These are phyloP conservation scores for Curvularia sp. DNA, from an alignment of 2,329 filamentous ascomycete genomes.

Conservation along the genomic window DNA sequence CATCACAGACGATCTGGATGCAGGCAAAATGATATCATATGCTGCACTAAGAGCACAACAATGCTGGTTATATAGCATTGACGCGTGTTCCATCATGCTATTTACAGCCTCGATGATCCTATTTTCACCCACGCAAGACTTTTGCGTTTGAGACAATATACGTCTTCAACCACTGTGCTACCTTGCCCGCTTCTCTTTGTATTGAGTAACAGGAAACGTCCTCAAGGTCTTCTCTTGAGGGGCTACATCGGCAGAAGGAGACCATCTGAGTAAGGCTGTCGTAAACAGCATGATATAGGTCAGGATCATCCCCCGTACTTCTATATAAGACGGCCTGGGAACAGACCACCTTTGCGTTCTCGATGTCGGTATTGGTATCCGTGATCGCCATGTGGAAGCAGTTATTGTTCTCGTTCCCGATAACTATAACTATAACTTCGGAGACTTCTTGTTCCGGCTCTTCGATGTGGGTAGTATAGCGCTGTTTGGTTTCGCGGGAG, in stretches of 20 bases:
- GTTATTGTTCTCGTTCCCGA: conserved; percentile 4
- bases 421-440: conserved; percentile 5
- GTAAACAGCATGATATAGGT: conserved; percentile 12
- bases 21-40: neutral
- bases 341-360: conserved; percentile 12
- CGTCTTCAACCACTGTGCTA: conserved; percentile 9
- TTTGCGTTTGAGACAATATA: conserved; percentile 9
- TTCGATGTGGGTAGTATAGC: conserved; percentile 6
- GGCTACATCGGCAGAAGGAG: conserved; percentile 10
- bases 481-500: neutral
- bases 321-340: conserved; percentile 14
- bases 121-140: conserved; percentile 8
- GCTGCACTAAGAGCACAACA: conserved; percentile 2
- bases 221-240: conserved; percentile 4
- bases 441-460: conserved; percentile 6
- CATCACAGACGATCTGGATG: conserved; percentile 1
- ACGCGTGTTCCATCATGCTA: conserved; percentile 1
- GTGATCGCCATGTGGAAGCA: conserved; percentile 13
- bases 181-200: conserved; percentile 1
- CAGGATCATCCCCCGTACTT: conserved; percentile 6
- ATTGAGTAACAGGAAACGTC: conserved; percentile 13
- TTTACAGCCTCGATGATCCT: neutral
- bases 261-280: conserved; percentile 7
- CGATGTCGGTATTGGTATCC: conserved; percentile 9
- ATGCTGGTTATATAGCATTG: conserved; percentile 9